Conservation (phyloP, 768 basidiomycete species). For the Lentinula sp. region DNA sequence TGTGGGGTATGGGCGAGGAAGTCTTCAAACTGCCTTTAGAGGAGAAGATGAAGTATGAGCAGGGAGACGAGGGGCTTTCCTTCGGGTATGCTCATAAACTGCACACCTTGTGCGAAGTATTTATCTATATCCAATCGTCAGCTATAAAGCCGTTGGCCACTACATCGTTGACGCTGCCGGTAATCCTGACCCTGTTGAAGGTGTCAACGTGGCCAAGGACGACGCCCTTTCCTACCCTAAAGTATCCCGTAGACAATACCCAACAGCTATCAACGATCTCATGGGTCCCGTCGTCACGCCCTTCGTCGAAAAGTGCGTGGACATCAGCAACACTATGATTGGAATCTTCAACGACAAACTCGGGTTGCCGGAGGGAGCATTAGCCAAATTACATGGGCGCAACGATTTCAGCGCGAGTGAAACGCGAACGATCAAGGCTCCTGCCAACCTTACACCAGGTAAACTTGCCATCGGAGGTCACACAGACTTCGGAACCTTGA, state of each 20-base stretch:
- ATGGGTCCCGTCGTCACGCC: constrained; percentile 27
- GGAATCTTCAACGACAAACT: constrained; percentile 35
- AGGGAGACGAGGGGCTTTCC: constrained; percentile 26
- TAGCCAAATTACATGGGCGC: constrained; percentile 27
- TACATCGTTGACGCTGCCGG: constrained; percentile 40
- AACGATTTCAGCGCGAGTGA: constrained; percentile 35
- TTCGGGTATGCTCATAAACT: constrained; percentile 19
- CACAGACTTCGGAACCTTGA: constrained; percentile 70
- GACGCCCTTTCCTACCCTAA: constrained; percentile 41
- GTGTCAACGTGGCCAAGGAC: constrained; percentile 45
- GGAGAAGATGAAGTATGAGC: constrained; percentile 32
- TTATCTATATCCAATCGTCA: neutral
- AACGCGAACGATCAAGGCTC: constrained; percentile 33
- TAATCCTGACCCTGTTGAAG: constrained; percentile 35
- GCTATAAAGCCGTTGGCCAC: constrained; percentile 39
- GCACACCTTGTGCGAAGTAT: neutral
- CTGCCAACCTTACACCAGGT: constrained; percentile 24
- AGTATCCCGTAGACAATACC: constrained; percentile 37
- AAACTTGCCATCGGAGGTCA: constrained; percentile 38
- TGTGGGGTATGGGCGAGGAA: constrained; percentile 32
- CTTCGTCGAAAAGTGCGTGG: constrained; percentile 15
- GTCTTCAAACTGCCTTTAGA: constrained; percentile 27
- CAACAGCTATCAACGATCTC: constrained; percentile 28
- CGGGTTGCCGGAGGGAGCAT: constrained; percentile 32
- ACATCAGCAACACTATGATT: constrained; percentile 34